Evolutionary conservation across 2,329 filamentous ascomycete species (phyloP), one percentile per base, ranked within the genome.

Genomic region (Alternaria sp.): DNA sequence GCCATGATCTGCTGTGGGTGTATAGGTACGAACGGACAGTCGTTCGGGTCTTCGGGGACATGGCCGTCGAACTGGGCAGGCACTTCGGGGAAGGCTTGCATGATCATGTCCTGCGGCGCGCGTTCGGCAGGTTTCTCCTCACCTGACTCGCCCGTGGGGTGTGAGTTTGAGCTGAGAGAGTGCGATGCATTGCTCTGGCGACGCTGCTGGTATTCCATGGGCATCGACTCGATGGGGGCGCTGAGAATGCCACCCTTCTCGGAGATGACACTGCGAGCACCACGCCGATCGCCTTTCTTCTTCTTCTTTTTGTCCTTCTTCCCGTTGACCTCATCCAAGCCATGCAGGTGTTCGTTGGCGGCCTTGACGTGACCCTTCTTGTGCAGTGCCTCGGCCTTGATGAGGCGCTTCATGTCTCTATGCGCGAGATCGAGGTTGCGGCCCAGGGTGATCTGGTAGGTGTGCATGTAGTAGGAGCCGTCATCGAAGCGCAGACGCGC

Each of bases 381-480:
- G 43, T 70, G 64, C 26, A 75, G 67, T 25, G 67, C 60, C 53
- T 76, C 72, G 49, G 73, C 75, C 63, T 69, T 74, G 49, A 67
- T 68, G 5, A 79, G 86, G 82, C 33, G 86, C 82, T 49, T 86
- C 85, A 63, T 89, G 68, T 86, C 84, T 64, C 87, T 84, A 60
- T 74, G 77, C 26, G 77, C 76, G 15, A 77, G 75, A 11, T 74
- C 66, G 25, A 89, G 85, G 78, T 94, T 91, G 64, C 92, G 89
- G 58, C 91, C 91, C 26, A 94, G 87, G 60, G 92, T 87, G 70
- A 94, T 86, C 56, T 87, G 85, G 71, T 90, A 90, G 2, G 90
- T 93, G 55, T 89, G 92, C 88, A 94, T 91, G 79, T 92, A 91
- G 77, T 92, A 94, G 60, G 89, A 87, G 74, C 91, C 90, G 82